Percentiles rank a stretch among this genome's conserved stretches.
phyloP scores from a whole-genome alignment of 495 filamentous ascomycete species.

The Talaromyces stipitatus region DNA sequence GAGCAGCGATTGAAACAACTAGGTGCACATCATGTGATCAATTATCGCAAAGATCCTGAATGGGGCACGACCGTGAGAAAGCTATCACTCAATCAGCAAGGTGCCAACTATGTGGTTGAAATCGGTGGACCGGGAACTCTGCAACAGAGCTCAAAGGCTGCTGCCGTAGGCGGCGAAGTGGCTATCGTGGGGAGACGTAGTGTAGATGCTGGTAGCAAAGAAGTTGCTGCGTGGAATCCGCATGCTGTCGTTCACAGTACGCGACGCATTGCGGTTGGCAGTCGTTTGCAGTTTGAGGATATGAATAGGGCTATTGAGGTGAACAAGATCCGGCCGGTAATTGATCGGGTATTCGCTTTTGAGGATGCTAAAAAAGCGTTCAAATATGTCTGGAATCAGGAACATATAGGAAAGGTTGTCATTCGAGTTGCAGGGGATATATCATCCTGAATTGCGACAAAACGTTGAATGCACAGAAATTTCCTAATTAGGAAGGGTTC shows the following conservation, averaged over 20 bases:
- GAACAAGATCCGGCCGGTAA: slow-evolving; percentile 46
- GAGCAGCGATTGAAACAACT: slow-evolving; percentile 57
- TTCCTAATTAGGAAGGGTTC: background rate
- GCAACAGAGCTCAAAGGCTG: slow-evolving; percentile 23
- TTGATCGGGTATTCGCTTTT: slow-evolving; percentile 50
- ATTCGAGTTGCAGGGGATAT: slow-evolving; percentile 41
- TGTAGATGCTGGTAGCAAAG: slow-evolving; percentile 23
- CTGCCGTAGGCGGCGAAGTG: slow-evolving; percentile 34
- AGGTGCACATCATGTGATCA: slow-evolving; percentile 40
- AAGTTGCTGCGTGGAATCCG: background rate
- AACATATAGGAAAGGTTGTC: slow-evolving; percentile 61
- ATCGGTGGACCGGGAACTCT: slow-evolving; percentile 40
- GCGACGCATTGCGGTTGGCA: slow-evolving; percentile 44
- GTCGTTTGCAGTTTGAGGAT: slow-evolving; percentile 42
- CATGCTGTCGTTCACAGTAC: slow-evolving; percentile 14
- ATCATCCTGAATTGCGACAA: too few species aligned
- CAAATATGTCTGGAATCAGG: slow-evolving; percentile 46
- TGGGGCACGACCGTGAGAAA: slow-evolving; percentile 55
- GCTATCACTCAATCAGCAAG: slow-evolving; percentile 39
- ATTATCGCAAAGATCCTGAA: slow-evolving; percentile 49
- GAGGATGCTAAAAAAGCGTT: slow-evolving; percentile 40
- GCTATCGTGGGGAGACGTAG: slow-evolving; percentile 32
- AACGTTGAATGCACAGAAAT: background rate
- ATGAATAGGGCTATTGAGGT: slow-evolving; percentile 48
- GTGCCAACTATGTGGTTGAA: slow-evolving; percentile 53